Percentiles rank a stretch among this genome's conserved stretches.
These are phyloP conservation scores for Vachellia collinsii DNA, from an alignment of 306 rosid species.

Conservation along the genomic window DNA sequence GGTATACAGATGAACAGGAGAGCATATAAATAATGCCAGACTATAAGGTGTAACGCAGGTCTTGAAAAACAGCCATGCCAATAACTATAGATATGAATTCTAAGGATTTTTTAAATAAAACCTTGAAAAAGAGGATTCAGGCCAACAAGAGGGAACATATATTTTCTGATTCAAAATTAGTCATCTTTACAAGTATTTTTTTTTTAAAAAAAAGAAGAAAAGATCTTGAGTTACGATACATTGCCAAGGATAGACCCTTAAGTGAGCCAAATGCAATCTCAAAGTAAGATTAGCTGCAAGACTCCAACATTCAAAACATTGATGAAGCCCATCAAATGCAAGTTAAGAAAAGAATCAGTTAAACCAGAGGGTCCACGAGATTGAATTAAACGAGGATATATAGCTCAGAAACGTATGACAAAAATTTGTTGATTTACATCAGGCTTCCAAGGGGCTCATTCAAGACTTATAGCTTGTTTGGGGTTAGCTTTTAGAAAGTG, in stretches of 20 bases:
- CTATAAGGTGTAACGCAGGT: background rate
- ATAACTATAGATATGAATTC: conserved; percentile 10
- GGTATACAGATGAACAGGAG: conserved; percentile 38
- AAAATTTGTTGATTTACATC: no score
- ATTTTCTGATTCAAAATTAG: background rate
- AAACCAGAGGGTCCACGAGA: background rate
- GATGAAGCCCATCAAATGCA: background rate
- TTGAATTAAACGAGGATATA: background rate
- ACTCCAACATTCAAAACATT: conserved; percentile 8
- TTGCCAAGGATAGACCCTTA: background rate
- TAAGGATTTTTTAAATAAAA: background rate
- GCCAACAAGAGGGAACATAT: conserved; percentile 4
- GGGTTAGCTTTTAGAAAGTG: no score
- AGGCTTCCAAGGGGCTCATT: no score
- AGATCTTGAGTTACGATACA: conserved; percentile 18
- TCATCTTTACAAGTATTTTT: background rate
- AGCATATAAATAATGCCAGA: conserved; percentile 22
- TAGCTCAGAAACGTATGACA: no score
- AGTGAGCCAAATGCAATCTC: background rate
- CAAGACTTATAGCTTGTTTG: no score
- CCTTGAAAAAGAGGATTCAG: conserved; percentile 2
- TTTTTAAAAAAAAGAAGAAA: background rate
- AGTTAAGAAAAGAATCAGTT: conserved; percentile 16
- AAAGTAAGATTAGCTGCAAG: conserved; percentile 17
- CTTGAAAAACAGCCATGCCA: background rate